Evolutionary conservation across 176 grass and related monocot species (phyloP), one percentile per base, ranked within the genome.

Genomic region (Otatea glauca): DNA sequence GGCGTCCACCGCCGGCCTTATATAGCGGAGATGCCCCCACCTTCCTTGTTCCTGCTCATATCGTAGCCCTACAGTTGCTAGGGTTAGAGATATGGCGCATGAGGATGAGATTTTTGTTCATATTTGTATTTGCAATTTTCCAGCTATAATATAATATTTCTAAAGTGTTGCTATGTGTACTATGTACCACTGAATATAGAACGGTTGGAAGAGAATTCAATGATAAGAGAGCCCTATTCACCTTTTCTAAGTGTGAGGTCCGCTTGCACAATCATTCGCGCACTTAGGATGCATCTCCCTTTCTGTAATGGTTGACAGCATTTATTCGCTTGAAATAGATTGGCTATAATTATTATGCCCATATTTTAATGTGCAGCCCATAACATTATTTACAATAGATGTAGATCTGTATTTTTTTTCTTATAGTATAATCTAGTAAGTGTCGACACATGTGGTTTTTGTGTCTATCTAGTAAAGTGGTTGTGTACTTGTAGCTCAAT

Each of bases 1-100:
- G 38, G 38, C 20, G 25, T n/a, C 67, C 70, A 64, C 59, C 9
- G 15, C 21, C 45, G 9, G 34, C 17, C 16, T 90, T 90, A 86
- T 83, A 90, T 90, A 90, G 65, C 77, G 37, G 14, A 49, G 39
- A 72, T 58, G 79, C 65, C 17, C 39, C 41, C 55, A 7, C 16
- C 20, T 59, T 39, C 2, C 21, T 14, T 61, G 51, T 27, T 75
- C 5, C 29, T 18, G 80, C 74, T 42, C 29, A 55, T 12, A 44
- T 16, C 15, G 9, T 27, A 32, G 54, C 29, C 5, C 17, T 39
- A 42, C 1, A 12, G 34, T 58, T 66, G 48, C 9, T 86, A 86
- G 88, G 83, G 56, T 85, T 85, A 61, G 82, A 20, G 23, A 16
- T 43, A 10, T 3, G 60, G 59, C 10, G 77, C 34, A 14, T 37